A percentile compares a stretch with the other conserved stretches of the same genome.
phyloP scores from a whole-genome alignment of 495 filamentous ascomycete genomes.

The Parathielavia hyrcaniae region DNA sequence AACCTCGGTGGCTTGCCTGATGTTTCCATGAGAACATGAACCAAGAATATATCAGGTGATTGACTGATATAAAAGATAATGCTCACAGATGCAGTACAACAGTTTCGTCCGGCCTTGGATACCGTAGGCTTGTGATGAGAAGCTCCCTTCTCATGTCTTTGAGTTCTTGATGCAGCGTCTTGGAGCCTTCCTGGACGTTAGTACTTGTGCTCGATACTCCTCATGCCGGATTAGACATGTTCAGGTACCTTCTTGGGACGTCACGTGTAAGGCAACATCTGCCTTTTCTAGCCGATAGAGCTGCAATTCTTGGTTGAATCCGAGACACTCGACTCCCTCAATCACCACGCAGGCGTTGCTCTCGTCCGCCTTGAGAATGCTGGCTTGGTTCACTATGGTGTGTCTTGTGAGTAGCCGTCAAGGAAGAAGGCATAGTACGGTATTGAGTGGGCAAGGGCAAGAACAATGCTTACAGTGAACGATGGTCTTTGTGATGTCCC shows the following conservation, averaged over 20 bases:
- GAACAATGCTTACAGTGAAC: constrained; percentile 5
- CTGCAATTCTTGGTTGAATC: background rate
- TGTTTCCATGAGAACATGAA: no score
- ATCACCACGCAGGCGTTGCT: constrained; percentile 4
- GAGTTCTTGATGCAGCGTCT: constrained; percentile 12
- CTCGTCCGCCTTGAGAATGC: background rate
- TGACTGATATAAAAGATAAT: no score
- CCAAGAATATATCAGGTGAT: no score
- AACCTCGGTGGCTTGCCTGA: constrained; percentile 20
- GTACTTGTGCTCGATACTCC: no score
- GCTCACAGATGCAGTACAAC: constrained; percentile 22
- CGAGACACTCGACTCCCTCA: constrained; percentile 14
- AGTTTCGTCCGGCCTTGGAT: constrained; percentile 18
- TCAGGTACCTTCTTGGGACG: constrained; percentile 4
- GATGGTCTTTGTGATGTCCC: constrained; percentile 2
- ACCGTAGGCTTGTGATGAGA: constrained; percentile 19
- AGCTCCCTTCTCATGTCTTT: constrained; percentile 25
- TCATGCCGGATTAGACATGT: no score
- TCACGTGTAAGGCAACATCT: constrained; percentile 8
- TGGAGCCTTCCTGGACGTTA: constrained; percentile 8
- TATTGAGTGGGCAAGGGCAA: background rate
- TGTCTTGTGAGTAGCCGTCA: no score
- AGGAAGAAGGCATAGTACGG: background rate
- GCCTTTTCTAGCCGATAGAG: constrained; percentile 1
- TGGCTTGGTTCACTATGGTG: background rate